Percentiles rank a stretch among this genome's conserved stretches.
Conservation (phyloP, 2,329 filamentous ascomycete species). For the Coniochaeta sp. region DNA sequence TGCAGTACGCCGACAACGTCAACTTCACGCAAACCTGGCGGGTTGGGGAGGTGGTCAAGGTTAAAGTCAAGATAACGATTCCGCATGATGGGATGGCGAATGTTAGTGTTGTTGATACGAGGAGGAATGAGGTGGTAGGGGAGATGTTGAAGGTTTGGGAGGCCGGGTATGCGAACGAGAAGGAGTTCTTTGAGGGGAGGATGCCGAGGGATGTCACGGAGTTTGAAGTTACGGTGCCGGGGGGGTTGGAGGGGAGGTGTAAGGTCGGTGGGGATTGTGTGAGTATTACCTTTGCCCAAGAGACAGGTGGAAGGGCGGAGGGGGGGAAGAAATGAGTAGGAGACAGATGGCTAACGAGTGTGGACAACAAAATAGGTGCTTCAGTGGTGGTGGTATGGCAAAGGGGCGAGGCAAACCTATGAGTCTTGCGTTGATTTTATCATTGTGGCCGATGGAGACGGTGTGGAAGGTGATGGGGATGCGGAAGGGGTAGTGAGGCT, state of each 20-base stretch:
- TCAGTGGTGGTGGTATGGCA: slow-evolving; percentile 6
- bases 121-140: slow-evolving; percentile 35
- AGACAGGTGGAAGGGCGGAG: too few species aligned
- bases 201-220: slow-evolving; percentile 4
- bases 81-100: slow-evolving; percentile 34
- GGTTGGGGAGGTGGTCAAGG: slow-evolving; percentile 27
- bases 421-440: slow-evolving; percentile 5
- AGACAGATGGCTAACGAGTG: not conserved
- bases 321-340: not conserved
- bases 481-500: not conserved
- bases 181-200: slow-evolving; percentile 2
- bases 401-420: slow-evolving; percentile 2
- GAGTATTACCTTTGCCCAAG: not conserved
- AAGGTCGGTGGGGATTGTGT: slow-evolving; percentile 1
- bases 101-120: slow-evolving; percentile 32
- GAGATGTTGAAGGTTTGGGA: slow-evolving; percentile 15
- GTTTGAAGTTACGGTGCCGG: slow-evolving; percentile 4
- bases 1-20: slow-evolving; percentile 22
- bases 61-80: slow-evolving; percentile 28
- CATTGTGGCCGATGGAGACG: not conserved
- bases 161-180: slow-evolving; percentile 1
- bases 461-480: not conserved
- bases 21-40: slow-evolving; percentile 19
- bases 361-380: too few species aligned
- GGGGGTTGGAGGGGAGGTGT: not conserved